These are phyloP conservation scores for Fusarium sp. DNA, from an alignment of 2,329 filamentous ascomycete species.

Conservation along the genomic window DNA sequence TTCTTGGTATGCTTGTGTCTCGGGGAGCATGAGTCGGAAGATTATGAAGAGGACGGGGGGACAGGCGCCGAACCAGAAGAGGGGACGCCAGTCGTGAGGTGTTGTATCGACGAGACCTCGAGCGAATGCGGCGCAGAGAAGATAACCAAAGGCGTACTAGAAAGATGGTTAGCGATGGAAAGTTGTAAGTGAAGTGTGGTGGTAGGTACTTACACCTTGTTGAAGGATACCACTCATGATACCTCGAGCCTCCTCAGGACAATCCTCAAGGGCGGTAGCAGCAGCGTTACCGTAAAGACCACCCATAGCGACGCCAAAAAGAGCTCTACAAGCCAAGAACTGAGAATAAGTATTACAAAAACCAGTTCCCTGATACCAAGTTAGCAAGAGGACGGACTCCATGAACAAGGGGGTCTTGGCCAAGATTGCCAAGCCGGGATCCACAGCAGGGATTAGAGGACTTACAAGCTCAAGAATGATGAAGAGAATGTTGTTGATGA, in stretches of 20 bases:
- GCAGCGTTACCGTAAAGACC: conserved; percentile 83
- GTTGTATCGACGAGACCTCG: conserved; percentile 80
- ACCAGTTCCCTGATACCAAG: conserved; percentile 68
- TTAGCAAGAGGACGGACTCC: conserved; percentile 13
- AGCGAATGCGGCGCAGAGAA: conserved; percentile 67
- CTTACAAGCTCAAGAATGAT: conserved; percentile 76
- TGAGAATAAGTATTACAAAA: conserved; percentile 75
- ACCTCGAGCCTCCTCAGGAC: conserved; percentile 74
- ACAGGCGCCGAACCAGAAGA: conserved; percentile 90
- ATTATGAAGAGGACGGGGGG: conserved; percentile 84
- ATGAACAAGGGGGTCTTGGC: neutral
- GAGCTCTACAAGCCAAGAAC: conserved; percentile 78
- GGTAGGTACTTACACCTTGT: conserved; percentile 63
- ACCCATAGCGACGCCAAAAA: conserved; percentile 87
- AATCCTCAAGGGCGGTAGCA: conserved; percentile 81
- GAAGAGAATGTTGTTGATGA: conserved; percentile 79
- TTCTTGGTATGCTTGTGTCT: conserved; percentile 79
- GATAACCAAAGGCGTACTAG: conserved; percentile 72
- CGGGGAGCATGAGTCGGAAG: conserved; percentile 80
- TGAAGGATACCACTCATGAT: conserved; percentile 81
- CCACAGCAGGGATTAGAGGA: conserved; percentile 2
- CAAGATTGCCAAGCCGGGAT: conserved; percentile 11
- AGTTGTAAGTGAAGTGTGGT: fast-evolving
- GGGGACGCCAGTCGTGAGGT: conserved; percentile 80
- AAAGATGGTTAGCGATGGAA: conserved; percentile 1